A percentile compares a stretch with the other conserved stretches of the same genome.
Conservation (phyloP, 352 stramenopile species). For the Thalassiosira livingstoniorum region DNA sequence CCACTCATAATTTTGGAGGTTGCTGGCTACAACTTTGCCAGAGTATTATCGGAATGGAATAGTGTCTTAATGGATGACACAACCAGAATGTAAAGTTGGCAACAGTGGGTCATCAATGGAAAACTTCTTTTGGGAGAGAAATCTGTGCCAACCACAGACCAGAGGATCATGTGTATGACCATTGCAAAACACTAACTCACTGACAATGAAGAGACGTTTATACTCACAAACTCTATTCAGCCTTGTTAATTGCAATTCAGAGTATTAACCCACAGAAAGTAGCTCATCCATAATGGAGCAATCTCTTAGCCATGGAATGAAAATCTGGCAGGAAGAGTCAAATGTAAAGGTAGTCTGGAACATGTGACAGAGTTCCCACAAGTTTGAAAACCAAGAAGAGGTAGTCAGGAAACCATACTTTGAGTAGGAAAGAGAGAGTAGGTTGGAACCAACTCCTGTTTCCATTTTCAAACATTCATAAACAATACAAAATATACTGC, state of each 20-base stretch:
- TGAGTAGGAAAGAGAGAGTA: background rate
- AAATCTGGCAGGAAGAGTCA: background rate
- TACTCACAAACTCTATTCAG: constrained; percentile 24
- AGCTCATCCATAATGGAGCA: background rate
- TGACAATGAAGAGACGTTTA: background rate
- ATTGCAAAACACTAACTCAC: background rate
- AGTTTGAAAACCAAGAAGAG: constrained; percentile 20
- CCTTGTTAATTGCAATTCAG: background rate
- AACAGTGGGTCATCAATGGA: constrained; percentile 4
- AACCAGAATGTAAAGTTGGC: constrained; percentile 8
- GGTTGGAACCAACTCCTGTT: background rate
- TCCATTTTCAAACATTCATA: constrained; percentile 22
- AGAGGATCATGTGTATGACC: background rate
- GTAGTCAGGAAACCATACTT: constrained; percentile 1
- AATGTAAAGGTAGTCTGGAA: background rate
- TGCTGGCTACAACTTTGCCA: too few species aligned
- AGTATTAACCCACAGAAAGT: background rate
- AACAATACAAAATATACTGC: background rate
- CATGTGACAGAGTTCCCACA: background rate
- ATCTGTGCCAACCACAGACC: background rate
- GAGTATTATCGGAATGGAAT: too few species aligned
- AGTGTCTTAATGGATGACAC: too few species aligned
- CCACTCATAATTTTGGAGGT: too few species aligned
- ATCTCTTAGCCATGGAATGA: background rate
- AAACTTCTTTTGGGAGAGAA: background rate